Conservation (phyloP, 345 rosid genomes). For the Corymbia maculata region DNA sequence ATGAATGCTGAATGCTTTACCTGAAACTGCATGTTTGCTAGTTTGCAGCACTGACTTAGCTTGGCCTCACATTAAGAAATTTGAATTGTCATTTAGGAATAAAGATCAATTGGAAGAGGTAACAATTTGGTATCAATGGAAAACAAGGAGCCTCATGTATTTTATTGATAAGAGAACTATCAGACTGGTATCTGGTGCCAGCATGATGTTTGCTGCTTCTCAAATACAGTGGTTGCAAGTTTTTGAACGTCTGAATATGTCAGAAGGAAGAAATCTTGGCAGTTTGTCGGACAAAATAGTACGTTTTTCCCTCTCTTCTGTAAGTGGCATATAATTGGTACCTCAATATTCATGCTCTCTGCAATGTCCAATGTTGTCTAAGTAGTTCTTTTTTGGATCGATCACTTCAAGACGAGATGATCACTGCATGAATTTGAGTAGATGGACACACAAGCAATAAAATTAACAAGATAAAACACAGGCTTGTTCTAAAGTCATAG, state of each 20-base stretch:
- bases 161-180: conserved; percentile 59
- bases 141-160: conserved; percentile 43
- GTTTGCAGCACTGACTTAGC: not conserved
- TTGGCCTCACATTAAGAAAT: not conserved
- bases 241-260: conserved; percentile 28
- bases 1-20: not conserved
- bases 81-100: conserved; percentile 15
- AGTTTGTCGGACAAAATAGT: conserved; percentile 38
- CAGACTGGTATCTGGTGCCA: conserved; percentile 66
- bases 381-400: not conserved
- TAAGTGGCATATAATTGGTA: not conserved
- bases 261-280: conserved; percentile 16
- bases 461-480: not conserved
- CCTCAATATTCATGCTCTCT: not conserved
- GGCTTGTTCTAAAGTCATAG: not conserved
- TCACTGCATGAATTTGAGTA: not conserved
- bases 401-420: not conserved
- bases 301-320: conserved; percentile 9
- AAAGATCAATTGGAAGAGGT: conserved; percentile 24
- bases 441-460: not conserved
- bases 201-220: conserved; percentile 63
- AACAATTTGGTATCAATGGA: conserved; percentile 54
- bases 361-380: not conserved
- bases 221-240: conserved; percentile 50
- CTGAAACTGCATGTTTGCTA: not conserved